These are phyloP conservation scores for Setomelanomma holmii DNA, from an alignment of 2,329 filamentous ascomycete genomes.

Conservation along the genomic window DNA sequence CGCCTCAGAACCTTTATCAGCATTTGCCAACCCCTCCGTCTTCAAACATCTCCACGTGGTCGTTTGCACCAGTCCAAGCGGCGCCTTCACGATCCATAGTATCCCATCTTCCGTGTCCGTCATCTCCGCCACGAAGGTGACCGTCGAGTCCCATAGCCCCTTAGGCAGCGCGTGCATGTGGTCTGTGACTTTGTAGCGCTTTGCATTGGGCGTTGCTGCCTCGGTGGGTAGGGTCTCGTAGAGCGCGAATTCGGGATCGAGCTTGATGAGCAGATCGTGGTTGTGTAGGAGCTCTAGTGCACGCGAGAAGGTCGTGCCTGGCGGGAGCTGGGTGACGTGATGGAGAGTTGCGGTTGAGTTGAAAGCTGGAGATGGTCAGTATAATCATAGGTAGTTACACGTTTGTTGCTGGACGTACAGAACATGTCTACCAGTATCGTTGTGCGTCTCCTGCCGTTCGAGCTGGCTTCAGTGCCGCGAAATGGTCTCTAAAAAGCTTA, in stretches of 20 bases:
- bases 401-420: constrained; percentile 24
- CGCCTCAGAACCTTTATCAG: constrained; percentile 4
- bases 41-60: constrained; percentile 41
- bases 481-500: too few species aligned
- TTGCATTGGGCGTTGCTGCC: constrained; percentile 28
- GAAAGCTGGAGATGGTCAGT: constrained; percentile 30
- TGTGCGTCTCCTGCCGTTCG: not conserved
- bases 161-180: constrained; percentile 46
- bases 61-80: constrained; percentile 42
- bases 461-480: too few species aligned
- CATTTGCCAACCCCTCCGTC: constrained; percentile 21
- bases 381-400: not conserved
- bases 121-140: constrained; percentile 43
- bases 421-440: constrained; percentile 27
- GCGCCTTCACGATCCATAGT: constrained; percentile 45
- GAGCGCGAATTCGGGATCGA: constrained; percentile 46
- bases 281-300: constrained; percentile 39
- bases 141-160: constrained; percentile 46
- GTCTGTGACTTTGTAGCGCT: constrained; percentile 48
- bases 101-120: constrained; percentile 44
- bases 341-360: constrained; percentile 41
- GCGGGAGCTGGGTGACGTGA: constrained; percentile 43
- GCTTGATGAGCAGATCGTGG: constrained; percentile 46
- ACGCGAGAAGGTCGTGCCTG: constrained; percentile 23
- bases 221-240: constrained; percentile 38